Evolutionary conservation across 768 basidiomycete genomes (phyloP).

Genomic region (Cystobasidium ongulense): DNA sequence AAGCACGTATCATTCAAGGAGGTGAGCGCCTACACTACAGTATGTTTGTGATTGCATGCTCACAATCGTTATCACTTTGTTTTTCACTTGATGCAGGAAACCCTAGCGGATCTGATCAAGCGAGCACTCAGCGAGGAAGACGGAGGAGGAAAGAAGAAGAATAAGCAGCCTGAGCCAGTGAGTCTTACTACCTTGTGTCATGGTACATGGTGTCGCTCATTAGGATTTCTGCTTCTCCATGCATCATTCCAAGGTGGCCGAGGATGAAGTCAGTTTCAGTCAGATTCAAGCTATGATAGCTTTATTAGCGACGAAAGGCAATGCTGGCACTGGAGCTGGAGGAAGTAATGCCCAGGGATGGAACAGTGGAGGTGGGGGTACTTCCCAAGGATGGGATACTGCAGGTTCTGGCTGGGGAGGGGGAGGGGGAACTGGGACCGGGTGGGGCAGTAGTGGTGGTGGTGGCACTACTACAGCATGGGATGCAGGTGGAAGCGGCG

Average conservation of each 20-base stretch:
- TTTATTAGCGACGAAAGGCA: background rate
- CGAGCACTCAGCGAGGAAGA: background rate
- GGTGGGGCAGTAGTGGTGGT: background rate
- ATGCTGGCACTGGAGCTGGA: background rate
- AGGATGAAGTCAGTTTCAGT: background rate
- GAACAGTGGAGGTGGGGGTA: background rate
- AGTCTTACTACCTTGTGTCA: background rate
- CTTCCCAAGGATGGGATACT: background rate
- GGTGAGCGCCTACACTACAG: background rate
- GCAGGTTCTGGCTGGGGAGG: background rate
- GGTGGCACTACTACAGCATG: background rate
- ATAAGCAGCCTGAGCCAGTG: background rate
- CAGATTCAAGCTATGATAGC: slow-evolving; percentile 11
- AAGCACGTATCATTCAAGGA: background rate
- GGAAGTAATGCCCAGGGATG: background rate
- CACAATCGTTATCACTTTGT: no score
- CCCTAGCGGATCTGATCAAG: background rate
- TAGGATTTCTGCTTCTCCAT: background rate
- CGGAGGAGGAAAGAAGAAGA: slow-evolving; percentile 9
- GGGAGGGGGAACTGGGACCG: background rate
- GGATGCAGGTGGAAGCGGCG: background rate
- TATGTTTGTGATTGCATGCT: no score
- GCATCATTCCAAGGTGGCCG: background rate
- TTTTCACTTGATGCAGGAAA: background rate
- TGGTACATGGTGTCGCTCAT: background rate